Conservation (phyloP, 1,139 yeast genomes). For the Kluyveromyces sp. region DNA sequence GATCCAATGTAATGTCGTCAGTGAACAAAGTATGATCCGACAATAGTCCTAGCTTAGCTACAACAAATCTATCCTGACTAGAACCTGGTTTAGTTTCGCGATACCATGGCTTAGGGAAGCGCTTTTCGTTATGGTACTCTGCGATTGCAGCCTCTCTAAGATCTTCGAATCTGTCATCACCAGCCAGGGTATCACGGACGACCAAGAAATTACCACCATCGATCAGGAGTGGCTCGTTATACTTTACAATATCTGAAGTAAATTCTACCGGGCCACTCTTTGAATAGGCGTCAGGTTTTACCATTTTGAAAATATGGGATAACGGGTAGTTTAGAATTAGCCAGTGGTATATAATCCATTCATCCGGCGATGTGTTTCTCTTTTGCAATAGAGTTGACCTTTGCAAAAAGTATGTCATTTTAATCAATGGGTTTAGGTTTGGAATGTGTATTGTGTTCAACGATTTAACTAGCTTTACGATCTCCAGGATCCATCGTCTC, state of each 20-base stretch:
- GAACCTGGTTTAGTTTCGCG: slow-evolving; percentile 9
- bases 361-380: slow-evolving; percentile 16
- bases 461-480: slow-evolving; percentile 7
- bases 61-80: slow-evolving; percentile 15
- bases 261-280: not conserved
- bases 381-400: slow-evolving; percentile 12
- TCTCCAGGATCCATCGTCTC: slow-evolving; percentile 5
- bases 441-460: not conserved
- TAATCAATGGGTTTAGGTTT: slow-evolving; percentile 5
- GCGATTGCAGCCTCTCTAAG: not conserved
- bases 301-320: slow-evolving; percentile 2
- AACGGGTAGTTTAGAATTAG: slow-evolving; percentile 1
- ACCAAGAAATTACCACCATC: slow-evolving; percentile 14
- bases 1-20: slow-evolving; percentile 11
- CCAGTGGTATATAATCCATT: slow-evolving; percentile 10
- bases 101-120: slow-evolving; percentile 9
- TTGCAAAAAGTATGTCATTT: slow-evolving; percentile 10
- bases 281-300: slow-evolving; percentile 8
- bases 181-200: slow-evolving; percentile 8
- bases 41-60: slow-evolving; percentile 8
- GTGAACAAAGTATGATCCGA: slow-evolving; percentile 7
- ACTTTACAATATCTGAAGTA: slow-evolving; percentile 5
- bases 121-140: not conserved
- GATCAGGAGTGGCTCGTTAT: slow-evolving; percentile 8
- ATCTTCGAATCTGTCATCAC: not conserved